Conservation (phyloP, 106 monocot species). For the Gastrodia elata region DNA sequence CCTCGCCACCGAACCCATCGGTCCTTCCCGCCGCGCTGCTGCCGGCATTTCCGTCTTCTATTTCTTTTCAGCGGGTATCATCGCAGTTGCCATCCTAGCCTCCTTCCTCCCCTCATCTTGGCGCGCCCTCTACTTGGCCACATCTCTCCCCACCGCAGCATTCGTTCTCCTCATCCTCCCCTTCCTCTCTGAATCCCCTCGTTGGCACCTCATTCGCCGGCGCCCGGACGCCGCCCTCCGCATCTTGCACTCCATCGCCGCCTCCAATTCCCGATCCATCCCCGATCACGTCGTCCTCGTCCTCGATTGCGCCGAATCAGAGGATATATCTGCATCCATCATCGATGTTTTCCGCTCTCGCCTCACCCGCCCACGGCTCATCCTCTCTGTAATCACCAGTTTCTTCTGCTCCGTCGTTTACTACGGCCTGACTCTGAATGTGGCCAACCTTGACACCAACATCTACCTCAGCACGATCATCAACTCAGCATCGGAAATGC, state of each 20-base stretch:
- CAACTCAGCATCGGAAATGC: conserved; percentile 56
- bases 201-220: conserved; percentile 75
- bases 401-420: conserved; percentile 55
- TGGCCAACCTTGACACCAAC: conserved; percentile 61
- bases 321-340: conserved; percentile 19
- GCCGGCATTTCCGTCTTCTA: conserved; percentile 19
- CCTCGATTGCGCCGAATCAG: not conserved
- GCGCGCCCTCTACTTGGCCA: conserved; percentile 14
- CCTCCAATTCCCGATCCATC: conserved; percentile 22
- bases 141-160: conserved; percentile 51
- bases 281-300: conserved; percentile 7
- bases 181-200: conserved; percentile 71
- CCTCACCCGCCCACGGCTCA: conserved; percentile 32
- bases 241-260: conserved; percentile 44
- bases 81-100: conserved; percentile 4
- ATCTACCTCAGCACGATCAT: conserved; percentile 46
- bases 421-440: conserved; percentile 76
- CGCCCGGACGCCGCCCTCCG: conserved; percentile 22
- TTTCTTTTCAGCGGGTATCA: conserved; percentile 16
- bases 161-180: conserved; percentile 47
- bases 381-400: conserved; percentile 38
- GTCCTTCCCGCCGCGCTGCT: conserved; percentile 11
- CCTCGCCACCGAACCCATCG: conserved; percentile 19
- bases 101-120: conserved; percentile 8
- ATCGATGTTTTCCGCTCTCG: conserved; percentile 36